phyloP scores from a whole-genome alignment of 139 green algal genomes.

The Klebsormidium nitens region DNA sequence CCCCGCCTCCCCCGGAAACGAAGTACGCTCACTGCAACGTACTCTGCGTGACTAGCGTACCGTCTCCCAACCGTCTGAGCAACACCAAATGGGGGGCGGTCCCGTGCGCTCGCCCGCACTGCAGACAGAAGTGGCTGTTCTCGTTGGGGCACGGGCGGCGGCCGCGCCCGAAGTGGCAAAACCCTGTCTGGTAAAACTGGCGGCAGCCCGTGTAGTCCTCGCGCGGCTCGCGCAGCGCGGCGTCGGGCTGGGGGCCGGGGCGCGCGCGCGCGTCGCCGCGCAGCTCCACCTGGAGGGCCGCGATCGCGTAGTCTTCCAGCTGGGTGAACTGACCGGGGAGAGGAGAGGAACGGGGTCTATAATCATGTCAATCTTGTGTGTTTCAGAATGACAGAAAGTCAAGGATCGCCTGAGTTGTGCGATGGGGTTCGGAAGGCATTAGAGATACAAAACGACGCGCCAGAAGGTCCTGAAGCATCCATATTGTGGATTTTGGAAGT shows the following conservation, averaged over 20 bases:
- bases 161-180: slow-evolving; percentile 33
- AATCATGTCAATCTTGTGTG: no score
- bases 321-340: slow-evolving; percentile 36
- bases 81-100: slow-evolving; percentile 34
- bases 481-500: no score
- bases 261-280: slow-evolving; percentile 33
- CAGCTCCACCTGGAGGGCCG: slow-evolving; percentile 26
- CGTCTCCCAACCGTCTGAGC: slow-evolving; percentile 19
- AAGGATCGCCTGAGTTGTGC: no score
- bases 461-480: no score
- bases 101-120: slow-evolving; percentile 26
- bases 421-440: no score
- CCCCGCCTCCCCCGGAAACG: no score
- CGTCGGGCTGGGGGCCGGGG: neutral
- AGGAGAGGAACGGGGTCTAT: no score
- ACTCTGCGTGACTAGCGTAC: no score
- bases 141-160: slow-evolving; percentile 36
- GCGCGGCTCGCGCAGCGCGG: slow-evolving; percentile 22
- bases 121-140: slow-evolving; percentile 32
- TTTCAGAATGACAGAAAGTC: no score
- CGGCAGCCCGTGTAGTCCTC: slow-evolving; percentile 39
- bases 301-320: slow-evolving; percentile 37
- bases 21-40: no score
- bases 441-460: no score
- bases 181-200: slow-evolving; percentile 37